A percentile compares a stretch with the other conserved stretches of the same genome.
These are phyloP conservation scores for Sporothrix sp. DNA, from an alignment of 2,329 filamentous ascomycete species.

Conservation along the genomic window DNA sequence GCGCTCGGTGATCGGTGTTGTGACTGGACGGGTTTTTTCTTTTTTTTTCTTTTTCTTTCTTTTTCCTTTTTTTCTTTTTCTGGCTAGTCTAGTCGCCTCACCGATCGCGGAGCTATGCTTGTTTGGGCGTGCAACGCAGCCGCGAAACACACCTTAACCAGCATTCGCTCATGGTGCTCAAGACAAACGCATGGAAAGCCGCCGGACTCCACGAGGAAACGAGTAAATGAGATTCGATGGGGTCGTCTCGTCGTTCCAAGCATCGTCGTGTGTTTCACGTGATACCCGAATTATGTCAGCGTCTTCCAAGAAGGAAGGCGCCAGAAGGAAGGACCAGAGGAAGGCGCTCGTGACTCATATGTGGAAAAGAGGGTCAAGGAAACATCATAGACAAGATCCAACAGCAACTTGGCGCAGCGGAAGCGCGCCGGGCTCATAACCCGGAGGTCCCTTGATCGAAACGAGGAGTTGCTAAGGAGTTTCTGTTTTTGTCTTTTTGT, in stretches of 20 bases:
- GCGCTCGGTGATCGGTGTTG: neutral
- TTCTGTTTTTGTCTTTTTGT: neutral
- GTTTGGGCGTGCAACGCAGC: neutral
- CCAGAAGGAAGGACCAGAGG: too few relatives aligned
- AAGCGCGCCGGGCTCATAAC: slow-evolving; percentile 14
- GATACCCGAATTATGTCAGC: too few relatives aligned
- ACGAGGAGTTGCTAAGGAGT: slow-evolving; percentile 11
- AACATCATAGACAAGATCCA: neutral
- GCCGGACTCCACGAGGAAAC: too few relatives aligned
- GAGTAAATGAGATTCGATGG: too few relatives aligned
- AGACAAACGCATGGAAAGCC: too few relatives aligned
- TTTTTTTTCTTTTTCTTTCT: neutral
- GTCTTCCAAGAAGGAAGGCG: too few relatives aligned
- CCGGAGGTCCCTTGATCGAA: slow-evolving; percentile 14
- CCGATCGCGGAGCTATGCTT: slow-evolving; percentile 7
- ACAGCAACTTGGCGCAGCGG: slow-evolving; percentile 13
- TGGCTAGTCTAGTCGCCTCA: neutral
- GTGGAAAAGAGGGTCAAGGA: neutral
- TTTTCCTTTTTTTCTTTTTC: neutral
- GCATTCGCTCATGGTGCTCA: too few relatives aligned
- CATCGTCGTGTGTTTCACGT: too few relatives aligned
- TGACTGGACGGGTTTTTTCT: slow-evolving; percentile 4
- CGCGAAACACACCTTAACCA: neutral
- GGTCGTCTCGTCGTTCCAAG: too few relatives aligned
- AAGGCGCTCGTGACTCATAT: neutral